Conservation (phyloP, 23 red algal genomes). For the Chondrus crispus region DNA sequence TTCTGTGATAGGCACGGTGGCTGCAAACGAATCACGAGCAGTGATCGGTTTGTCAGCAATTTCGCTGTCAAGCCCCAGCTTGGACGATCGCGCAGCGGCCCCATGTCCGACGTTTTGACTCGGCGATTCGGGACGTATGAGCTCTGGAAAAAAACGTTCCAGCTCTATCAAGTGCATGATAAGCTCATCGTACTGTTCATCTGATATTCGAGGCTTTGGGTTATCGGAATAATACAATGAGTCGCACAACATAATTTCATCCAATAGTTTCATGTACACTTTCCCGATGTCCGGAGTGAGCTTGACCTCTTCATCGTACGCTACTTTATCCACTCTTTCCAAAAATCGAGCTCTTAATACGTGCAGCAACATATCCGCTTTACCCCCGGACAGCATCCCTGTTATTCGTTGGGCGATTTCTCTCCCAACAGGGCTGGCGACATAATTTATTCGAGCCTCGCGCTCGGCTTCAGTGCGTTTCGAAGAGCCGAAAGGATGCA, state of each 20-base stretch:
- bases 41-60: not conserved
- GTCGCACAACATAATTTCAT: conserved; percentile 56
- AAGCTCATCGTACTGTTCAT: conserved; percentile 81
- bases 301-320: not conserved
- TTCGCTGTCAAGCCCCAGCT: conserved; percentile 31
- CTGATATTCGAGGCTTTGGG: conserved; percentile 55
- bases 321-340: not conserved
- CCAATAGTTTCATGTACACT: conserved; percentile 34
- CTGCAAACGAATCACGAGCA: conserved; percentile 18
- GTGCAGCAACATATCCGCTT: conserved; percentile 44
- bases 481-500: conserved; percentile 21
- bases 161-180: conserved; percentile 54
- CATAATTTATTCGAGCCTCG: conserved; percentile 20
- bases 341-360: conserved; percentile 12
- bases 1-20: conserved; percentile 5
- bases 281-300: conserved; percentile 17
- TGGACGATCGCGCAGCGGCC: conserved; percentile 34
- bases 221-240: conserved; percentile 63
- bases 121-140: conserved; percentile 63
- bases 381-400: conserved; percentile 7
- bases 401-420: not conserved
- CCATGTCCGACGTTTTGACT: conserved; percentile 56
- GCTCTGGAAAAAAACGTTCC: conserved; percentile 55
- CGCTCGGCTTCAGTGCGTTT: conserved; percentile 35
- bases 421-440: not conserved